Conservation (phyloP, 306 rosid genomes). For the Rosa lucieae region DNA sequence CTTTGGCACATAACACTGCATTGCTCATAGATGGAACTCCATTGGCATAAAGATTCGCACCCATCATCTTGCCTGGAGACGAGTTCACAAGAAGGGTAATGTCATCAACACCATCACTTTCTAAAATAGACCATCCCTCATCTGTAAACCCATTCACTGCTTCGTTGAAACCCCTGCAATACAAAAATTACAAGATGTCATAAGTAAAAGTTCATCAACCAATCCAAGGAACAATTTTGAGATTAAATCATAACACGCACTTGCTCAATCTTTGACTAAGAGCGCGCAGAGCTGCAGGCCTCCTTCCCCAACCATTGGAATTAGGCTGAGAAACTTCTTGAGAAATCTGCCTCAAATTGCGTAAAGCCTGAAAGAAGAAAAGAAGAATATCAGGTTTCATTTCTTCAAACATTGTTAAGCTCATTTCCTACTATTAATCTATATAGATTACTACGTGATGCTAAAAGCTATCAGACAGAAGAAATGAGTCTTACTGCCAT, state of each 20-base stretch:
- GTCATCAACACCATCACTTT: conserved; percentile 94
- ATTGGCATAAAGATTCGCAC: conserved; percentile 55
- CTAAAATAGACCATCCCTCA: conserved; percentile 96
- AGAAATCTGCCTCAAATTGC: conserved; percentile 91
- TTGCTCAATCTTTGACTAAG: conserved; percentile 90
- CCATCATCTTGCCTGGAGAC: conserved; percentile 87
- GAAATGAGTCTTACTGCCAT: conserved; percentile 67
- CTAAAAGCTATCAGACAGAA: background rate
- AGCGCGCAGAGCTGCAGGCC: conserved; percentile 86
- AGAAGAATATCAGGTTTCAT: conserved; percentile 16
- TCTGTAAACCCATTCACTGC: conserved; percentile 91
- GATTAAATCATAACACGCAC: conserved; percentile 35
- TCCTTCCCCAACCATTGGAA: conserved; percentile 88
- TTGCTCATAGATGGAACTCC: conserved; percentile 73
- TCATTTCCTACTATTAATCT: background rate
- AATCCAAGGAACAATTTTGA: conserved; percentile 9
- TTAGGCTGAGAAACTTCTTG: conserved; percentile 96
- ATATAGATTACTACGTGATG: background rate
- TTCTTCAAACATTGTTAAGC: background rate
- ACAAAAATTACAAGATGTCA: conserved; percentile 8
- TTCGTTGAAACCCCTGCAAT: conserved; percentile 91
- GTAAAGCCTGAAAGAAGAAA: conserved; percentile 65
- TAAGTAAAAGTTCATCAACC: background rate
- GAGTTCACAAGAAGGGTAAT: conserved; percentile 89
- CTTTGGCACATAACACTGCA: conserved; percentile 91